A percentile compares a stretch with the other conserved stretches of the same genome.
phyloP scores from a whole-genome alignment of 257 asterid species.

The Fraxinus excelsior region DNA sequence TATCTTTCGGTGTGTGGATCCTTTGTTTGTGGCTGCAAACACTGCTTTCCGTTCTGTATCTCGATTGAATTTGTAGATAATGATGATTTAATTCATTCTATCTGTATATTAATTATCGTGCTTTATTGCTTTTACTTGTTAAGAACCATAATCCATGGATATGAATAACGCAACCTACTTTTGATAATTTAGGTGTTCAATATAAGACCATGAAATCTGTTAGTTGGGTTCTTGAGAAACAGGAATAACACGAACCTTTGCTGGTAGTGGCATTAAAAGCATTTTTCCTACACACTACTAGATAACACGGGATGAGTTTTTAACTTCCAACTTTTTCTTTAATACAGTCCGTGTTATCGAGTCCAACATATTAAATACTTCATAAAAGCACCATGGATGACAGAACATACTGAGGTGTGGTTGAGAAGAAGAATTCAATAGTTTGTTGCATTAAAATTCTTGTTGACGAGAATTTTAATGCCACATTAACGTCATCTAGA shows the following conservation, averaged over 20 bases:
- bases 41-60: background rate
- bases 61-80: background rate
- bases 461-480: too few relatives aligned
- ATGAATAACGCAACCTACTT: background rate
- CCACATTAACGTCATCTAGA: too few relatives aligned
- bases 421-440: conserved; percentile 11
- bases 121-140: background rate
- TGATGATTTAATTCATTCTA: background rate
- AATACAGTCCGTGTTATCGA: too few relatives aligned
- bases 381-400: conserved; percentile 6
- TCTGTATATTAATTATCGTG: background rate
- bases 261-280: conserved; percentile 27
- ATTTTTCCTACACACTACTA: conserved; percentile 5
- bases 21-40: background rate
- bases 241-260: conserved; percentile 35
- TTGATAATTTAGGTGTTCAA: background rate
- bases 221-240: conserved; percentile 28
- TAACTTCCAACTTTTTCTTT: background rate
- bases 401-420: conserved; percentile 25
- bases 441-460: background rate
- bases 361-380: background rate
- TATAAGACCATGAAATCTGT: too few relatives aligned
- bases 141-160: background rate
- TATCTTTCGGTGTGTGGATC: background rate
- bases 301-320: background rate